These are phyloP conservation scores for Ogataea methylovora DNA, from an alignment of 805 yeast genomes.

Conservation along the genomic window DNA sequence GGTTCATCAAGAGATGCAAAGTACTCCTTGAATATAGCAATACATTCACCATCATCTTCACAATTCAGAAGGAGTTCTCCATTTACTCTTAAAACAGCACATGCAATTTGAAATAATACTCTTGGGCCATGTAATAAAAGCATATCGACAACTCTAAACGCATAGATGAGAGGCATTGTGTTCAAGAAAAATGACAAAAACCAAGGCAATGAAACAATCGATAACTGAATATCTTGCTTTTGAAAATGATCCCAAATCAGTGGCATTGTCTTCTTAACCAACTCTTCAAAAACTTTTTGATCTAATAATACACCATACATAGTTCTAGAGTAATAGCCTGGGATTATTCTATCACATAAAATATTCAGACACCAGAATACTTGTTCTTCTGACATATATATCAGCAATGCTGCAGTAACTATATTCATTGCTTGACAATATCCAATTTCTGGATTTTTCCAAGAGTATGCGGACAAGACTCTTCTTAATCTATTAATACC, in stretches of 20 bases:
- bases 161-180: slow-evolving; percentile 91
- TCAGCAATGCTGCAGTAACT: slow-evolving; percentile 69
- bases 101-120: slow-evolving; percentile 84
- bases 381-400: slow-evolving; percentile 92
- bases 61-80: slow-evolving; percentile 76
- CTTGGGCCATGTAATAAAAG: slow-evolving; percentile 86
- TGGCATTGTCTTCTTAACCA: slow-evolving; percentile 88
- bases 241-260: slow-evolving; percentile 75
- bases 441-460: slow-evolving; percentile 96
- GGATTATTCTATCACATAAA: slow-evolving; percentile 78
- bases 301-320: slow-evolving; percentile 96
- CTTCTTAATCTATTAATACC: slow-evolving; percentile 82
- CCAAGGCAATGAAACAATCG: slow-evolving; percentile 95
- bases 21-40: slow-evolving; percentile 76
- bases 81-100: slow-evolving; percentile 82
- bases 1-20: slow-evolving; percentile 71
- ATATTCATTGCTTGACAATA: slow-evolving; percentile 99
- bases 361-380: slow-evolving; percentile 88
- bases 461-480: slow-evolving; percentile 88
- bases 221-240: slow-evolving; percentile 77
- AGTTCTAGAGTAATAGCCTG: slow-evolving; percentile 93
- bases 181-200: slow-evolving; percentile 82
- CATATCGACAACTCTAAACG: slow-evolving; percentile 85
- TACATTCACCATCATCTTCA: slow-evolving; percentile 89
- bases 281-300: slow-evolving; percentile 85